These are phyloP conservation scores for Chlorella sp. DNA, from an alignment of 139 green algal species.

Conservation along the genomic window DNA sequence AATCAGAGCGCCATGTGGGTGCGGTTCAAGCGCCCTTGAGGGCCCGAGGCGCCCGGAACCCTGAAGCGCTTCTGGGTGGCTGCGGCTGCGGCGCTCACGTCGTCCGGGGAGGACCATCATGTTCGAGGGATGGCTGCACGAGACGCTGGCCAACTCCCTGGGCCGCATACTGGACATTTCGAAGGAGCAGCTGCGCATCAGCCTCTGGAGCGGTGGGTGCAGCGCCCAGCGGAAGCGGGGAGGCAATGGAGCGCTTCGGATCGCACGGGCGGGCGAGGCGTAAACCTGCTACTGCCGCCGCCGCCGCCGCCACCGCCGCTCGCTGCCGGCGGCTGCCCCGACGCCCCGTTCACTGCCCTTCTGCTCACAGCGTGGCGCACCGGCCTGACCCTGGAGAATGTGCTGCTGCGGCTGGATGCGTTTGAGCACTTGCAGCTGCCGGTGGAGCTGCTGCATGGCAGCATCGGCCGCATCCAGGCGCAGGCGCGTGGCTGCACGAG, in stretches of 20 bases:
- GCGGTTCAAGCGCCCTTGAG: too few species aligned
- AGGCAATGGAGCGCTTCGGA: neutral
- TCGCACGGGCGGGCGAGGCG: too few species aligned
- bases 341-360: too few species aligned
- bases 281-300: neutral
- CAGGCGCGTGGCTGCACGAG: conserved; percentile 12
- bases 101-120: neutral
- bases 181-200: conserved; percentile 59
- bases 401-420: conserved; percentile 55
- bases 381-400: conserved; percentile 59
- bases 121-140: conserved; percentile 60
- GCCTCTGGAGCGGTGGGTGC: conserved; percentile 54
- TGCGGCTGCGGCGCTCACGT: too few species aligned
- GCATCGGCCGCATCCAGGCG: conserved; percentile 49
- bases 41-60: too few species aligned
- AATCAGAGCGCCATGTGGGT: too few species aligned
- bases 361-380: conserved; percentile 53
- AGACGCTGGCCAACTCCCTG: conserved; percentile 56
- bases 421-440: conserved; percentile 65
- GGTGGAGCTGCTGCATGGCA: conserved; percentile 44
- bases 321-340: neutral
- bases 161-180: conserved; percentile 65
- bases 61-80: too few species aligned
- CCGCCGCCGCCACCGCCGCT: neutral
- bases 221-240: neutral